A percentile compares a stretch with the other conserved stretches of the same genome.
Evolutionary conservation across 2,329 filamentous ascomycete species (phyloP).

Genomic region (Hypoxylon sp.): DNA sequence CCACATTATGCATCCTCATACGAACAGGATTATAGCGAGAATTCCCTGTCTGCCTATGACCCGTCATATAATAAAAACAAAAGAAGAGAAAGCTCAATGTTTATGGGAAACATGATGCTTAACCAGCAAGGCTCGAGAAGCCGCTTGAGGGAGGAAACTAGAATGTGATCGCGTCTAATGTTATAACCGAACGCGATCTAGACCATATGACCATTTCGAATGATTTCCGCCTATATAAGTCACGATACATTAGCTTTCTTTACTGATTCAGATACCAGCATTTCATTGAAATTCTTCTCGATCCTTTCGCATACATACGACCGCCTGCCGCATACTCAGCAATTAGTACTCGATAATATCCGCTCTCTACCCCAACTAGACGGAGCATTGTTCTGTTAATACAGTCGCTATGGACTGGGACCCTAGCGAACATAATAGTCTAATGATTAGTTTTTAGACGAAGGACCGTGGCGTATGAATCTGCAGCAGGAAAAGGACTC

Average conservation of each 20-base stretch:
- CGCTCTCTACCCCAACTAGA: slow-evolving; percentile 32
- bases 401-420: slow-evolving; percentile 34
- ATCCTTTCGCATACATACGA: slow-evolving; percentile 23
- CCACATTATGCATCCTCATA: slow-evolving; percentile 52
- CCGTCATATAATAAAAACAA: slow-evolving; percentile 60
- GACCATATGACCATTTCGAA: slow-evolving; percentile 13
- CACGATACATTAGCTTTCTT: slow-evolving; percentile 35
- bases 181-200: not conserved
- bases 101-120: slow-evolving; percentile 65
- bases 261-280: slow-evolving; percentile 25
- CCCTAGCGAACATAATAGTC: slow-evolving; percentile 46
- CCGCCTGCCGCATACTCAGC: slow-evolving; percentile 23
- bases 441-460: slow-evolving; percentile 46
- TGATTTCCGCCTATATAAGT: slow-evolving; percentile 28
- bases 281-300: slow-evolving; percentile 27
- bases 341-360: slow-evolving; percentile 26
- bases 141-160: slow-evolving; percentile 69
- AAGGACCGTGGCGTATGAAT: slow-evolving; percentile 5
- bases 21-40: slow-evolving; percentile 53
- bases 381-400: slow-evolving; percentile 29
- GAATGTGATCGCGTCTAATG: slow-evolving; percentile 50
- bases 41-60: slow-evolving; percentile 54
- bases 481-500: not conserved
- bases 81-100: slow-evolving; percentile 73
- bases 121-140: slow-evolving; percentile 67